Evolutionary conservation across 306 rosid genomes (phyloP).

Genomic region (Psophocarpus tetragonolobus): DNA sequence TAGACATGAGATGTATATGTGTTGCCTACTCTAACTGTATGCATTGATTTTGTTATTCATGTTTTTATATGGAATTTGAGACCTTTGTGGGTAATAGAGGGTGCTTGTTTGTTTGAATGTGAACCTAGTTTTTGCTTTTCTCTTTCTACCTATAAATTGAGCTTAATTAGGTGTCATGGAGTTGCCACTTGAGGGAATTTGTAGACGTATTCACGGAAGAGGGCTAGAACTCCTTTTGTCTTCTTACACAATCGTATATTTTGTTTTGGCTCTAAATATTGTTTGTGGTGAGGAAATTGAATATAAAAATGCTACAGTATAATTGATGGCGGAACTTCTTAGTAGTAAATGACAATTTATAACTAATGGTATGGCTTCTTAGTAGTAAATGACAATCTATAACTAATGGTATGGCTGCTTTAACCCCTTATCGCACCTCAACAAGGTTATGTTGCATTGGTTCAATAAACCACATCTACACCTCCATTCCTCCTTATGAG

Average conservation of each 20-base stretch:
- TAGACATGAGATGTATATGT: neutral
- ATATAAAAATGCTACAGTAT: neutral
- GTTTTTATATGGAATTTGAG: neutral
- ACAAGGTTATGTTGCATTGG: neutral
- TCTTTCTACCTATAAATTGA: neutral
- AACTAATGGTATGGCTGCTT: neutral
- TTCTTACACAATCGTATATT: neutral
- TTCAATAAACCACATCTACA: neutral
- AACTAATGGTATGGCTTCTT: neutral
- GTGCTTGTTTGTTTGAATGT: constrained; percentile 19
- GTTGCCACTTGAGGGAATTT: neutral
- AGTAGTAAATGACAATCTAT: neutral
- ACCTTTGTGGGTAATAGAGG: neutral
- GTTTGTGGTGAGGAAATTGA: neutral
- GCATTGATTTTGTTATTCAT: neutral
- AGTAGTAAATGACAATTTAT: neutral
- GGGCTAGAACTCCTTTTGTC: neutral
- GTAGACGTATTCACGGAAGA: neutral
- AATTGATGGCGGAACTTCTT: constrained; percentile 2
- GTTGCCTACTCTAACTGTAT: neutral
- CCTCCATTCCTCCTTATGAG: neutral
- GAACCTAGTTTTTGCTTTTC: neutral
- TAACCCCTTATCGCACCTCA: neutral
- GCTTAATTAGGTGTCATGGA: neutral
- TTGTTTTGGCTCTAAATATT: neutral